Conservation (phyloP, 2,329 filamentous ascomycete species). For the Trichoderma polysporum region DNA sequence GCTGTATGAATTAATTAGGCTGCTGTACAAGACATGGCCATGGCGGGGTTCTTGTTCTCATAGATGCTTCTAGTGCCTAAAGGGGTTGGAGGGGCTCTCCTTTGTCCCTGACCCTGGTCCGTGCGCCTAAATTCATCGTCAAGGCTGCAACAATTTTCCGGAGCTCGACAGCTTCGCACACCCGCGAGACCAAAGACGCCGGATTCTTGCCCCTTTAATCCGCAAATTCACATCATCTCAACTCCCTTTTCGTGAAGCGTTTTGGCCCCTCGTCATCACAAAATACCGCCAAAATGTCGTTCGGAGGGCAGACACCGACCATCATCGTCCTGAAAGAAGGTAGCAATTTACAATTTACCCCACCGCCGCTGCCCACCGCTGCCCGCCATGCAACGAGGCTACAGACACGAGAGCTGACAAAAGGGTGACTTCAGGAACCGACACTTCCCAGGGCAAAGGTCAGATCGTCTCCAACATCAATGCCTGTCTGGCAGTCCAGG, state of each 20-base stretch:
- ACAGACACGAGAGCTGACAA: not conserved
- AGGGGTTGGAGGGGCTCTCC: constrained; percentile 21
- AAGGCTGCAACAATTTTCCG: constrained; percentile 52
- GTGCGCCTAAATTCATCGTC: constrained; percentile 32
- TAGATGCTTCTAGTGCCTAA: constrained; percentile 15
- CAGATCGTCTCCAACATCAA: constrained; percentile 99
- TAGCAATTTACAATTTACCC: constrained; percentile 52
- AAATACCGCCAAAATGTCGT: constrained; percentile 67
- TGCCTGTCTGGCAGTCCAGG: constrained; percentile 92
- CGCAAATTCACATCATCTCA: constrained; percentile 22
- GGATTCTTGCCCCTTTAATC: constrained; percentile 20
- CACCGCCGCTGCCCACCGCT: constrained; percentile 35
- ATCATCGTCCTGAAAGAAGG: constrained; percentile 98
- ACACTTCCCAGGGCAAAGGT: constrained; percentile 93
- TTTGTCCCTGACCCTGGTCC: constrained; percentile 26
- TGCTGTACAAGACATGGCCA: too few species aligned
- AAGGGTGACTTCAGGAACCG: constrained; percentile 66
- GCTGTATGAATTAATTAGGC: too few species aligned
- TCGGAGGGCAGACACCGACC: constrained; percentile 94
- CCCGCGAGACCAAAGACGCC: constrained; percentile 28
- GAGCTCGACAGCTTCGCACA: constrained; percentile 43
- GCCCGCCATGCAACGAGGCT: constrained; percentile 18
- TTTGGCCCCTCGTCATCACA: not conserved
- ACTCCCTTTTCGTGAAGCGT: constrained; percentile 8
- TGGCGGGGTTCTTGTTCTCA: constrained; percentile 11